A percentile compares a stretch with the other conserved stretches of the same genome.
These are phyloP conservation scores for Barnettozyma botsteinii DNA, from an alignment of 805 yeast genomes.

Conservation along the genomic window DNA sequence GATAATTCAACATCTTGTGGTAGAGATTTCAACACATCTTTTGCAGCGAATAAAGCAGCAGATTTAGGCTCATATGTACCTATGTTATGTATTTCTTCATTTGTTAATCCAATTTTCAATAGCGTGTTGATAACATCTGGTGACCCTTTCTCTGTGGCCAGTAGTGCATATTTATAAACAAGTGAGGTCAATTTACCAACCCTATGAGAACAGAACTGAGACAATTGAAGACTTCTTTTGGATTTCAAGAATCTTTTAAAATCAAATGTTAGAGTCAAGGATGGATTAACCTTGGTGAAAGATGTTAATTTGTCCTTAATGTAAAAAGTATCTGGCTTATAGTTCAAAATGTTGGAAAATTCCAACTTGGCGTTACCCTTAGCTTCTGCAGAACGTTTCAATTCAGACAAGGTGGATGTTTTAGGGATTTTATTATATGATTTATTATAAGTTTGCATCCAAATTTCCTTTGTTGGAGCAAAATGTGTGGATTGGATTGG, in stretches of 20 bases:
- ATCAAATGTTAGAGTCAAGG: conserved; percentile 53
- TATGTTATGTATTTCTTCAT: conserved; percentile 35
- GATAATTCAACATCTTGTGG: conserved; percentile 39
- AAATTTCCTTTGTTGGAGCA: conserved; percentile 32
- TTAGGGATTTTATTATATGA: conserved; percentile 36
- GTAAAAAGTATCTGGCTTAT: conserved; percentile 25
- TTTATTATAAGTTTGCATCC: conserved; percentile 36
- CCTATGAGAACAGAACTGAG: conserved; percentile 55
- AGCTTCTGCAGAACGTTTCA: conserved; percentile 55
- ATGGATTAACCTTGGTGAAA: conserved; percentile 40
- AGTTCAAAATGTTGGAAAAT: conserved; percentile 32
- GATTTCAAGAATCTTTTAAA: conserved; percentile 61
- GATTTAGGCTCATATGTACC: conserved; percentile 29
- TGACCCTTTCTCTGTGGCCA: conserved; percentile 51
- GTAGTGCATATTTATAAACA: conserved; percentile 56
- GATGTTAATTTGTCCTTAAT: conserved; percentile 31
- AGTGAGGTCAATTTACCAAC: conserved; percentile 64
- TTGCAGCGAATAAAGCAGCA: conserved; percentile 33
- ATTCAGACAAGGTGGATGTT: conserved; percentile 40
- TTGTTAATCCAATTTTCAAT: conserved; percentile 42
- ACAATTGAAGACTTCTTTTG: conserved; percentile 59
- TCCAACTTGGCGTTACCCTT: conserved; percentile 41
- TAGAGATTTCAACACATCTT: conserved; percentile 36
- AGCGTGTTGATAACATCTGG: conserved; percentile 37
- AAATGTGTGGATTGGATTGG: conserved; percentile 39